Conservation (phyloP, 192 early-diverging fungal species). For the Coemansia guatemalensis region DNA sequence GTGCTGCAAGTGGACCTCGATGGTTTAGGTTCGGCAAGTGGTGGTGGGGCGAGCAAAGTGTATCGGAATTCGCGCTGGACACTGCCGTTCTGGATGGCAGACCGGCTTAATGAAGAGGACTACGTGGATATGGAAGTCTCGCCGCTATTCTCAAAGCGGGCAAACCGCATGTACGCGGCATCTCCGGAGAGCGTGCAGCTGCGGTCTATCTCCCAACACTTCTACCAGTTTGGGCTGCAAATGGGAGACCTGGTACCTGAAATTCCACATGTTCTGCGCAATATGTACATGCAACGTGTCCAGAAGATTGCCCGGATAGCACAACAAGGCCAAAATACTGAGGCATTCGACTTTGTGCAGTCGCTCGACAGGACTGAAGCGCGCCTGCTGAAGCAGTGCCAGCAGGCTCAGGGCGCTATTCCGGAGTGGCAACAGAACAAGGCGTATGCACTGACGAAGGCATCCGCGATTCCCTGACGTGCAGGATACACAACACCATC, state of each 20-base stretch:
- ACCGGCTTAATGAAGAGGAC: constrained; percentile 53
- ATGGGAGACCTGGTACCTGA: constrained; percentile 51
- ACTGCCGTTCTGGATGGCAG: constrained; percentile 56
- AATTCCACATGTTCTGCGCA: constrained; percentile 43
- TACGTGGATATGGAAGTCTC: constrained; percentile 49
- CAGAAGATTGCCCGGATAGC: constrained; percentile 41
- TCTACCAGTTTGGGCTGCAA: constrained; percentile 51
- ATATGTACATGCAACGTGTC: constrained; percentile 51
- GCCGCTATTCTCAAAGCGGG: constrained; percentile 48
- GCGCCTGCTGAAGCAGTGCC: constrained; percentile 38
- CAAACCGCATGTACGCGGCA: constrained; percentile 54
- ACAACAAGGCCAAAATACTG: constrained; percentile 49
- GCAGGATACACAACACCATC: background rate
- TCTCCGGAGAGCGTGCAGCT: constrained; percentile 51
- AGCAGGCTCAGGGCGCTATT: constrained; percentile 37
- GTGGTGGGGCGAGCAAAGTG: constrained; percentile 49
- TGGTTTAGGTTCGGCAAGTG: constrained; percentile 47
- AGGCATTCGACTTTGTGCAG: constrained; percentile 50
- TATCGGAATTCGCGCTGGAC: constrained; percentile 49
- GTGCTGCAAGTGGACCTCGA: constrained; percentile 50
- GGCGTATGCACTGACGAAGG: constrained; percentile 34
- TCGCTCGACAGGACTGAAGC: constrained; percentile 43
- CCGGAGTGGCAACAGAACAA: constrained; percentile 41
- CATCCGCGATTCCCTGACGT: constrained; percentile 15
- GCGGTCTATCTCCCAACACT: constrained; percentile 48